These are phyloP conservation scores for Cryphonectria japonica DNA, from an alignment of 2,329 filamentous ascomycete genomes.

Conservation along the genomic window DNA sequence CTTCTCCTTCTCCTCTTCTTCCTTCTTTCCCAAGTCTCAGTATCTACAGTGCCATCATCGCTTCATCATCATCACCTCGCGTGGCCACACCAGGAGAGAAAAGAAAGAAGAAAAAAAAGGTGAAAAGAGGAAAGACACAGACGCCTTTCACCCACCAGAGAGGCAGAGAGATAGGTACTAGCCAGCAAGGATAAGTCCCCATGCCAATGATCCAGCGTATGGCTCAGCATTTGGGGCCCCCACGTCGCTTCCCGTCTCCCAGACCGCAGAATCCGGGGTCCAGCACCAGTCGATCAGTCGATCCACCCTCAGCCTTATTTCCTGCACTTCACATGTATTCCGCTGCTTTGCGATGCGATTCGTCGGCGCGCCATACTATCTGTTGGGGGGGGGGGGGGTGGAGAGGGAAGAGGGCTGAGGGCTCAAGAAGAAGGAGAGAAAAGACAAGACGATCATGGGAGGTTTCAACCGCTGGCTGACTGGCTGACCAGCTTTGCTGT, in stretches of 20 bases:
- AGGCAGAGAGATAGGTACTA: background rate
- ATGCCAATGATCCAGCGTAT: background rate
- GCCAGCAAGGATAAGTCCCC: background rate
- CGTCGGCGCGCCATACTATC: background rate
- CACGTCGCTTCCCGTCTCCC: background rate
- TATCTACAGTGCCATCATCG: background rate
- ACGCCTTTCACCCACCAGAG: background rate
- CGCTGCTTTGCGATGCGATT: background rate
- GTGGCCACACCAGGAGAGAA: background rate
- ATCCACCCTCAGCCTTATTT: constrained; percentile 8
- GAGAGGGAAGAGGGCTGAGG: background rate
- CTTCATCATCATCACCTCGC: background rate
- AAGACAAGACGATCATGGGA: background rate
- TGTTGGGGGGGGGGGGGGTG: background rate
- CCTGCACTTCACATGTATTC: background rate
- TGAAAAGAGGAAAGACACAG: no score
- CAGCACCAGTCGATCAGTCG: background rate
- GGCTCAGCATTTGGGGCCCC: background rate
- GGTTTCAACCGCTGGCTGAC: background rate
- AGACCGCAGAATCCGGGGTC: background rate
- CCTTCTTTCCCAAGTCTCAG: background rate
- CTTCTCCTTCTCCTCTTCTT: background rate
- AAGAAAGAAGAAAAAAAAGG: background rate
- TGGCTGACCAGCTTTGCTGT: background rate
- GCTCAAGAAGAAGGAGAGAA: background rate